Conservation (phyloP, 805 yeast genomes). For the Wickerhamiella cacticola region DNA sequence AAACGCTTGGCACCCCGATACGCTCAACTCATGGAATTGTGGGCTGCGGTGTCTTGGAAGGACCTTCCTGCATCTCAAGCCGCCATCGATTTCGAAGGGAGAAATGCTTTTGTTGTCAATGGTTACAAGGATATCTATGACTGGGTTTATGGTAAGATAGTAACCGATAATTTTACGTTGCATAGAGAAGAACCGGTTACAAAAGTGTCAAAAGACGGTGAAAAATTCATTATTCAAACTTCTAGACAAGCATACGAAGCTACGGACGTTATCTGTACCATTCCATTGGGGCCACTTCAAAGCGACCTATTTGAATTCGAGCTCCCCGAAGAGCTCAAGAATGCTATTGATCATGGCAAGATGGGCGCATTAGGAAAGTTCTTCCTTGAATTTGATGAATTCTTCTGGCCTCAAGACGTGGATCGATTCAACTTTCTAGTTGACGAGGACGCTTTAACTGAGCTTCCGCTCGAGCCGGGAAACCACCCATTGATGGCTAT, state of each 20-base stretch:
- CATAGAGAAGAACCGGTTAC: constrained; percentile 34
- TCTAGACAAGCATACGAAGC: constrained; percentile 30
- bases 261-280: constrained; percentile 56
- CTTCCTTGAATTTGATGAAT: constrained; percentile 48
- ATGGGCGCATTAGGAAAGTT: constrained; percentile 67
- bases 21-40: constrained; percentile 51
- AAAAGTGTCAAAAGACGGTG: constrained; percentile 29
- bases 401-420: constrained; percentile 47
- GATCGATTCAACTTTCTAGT: constrained; percentile 41
- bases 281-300: constrained; percentile 62
- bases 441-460: constrained; percentile 20
- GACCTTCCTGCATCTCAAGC: constrained; percentile 56
- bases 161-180: constrained; percentile 26
- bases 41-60: constrained; percentile 69
- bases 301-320: constrained; percentile 37
- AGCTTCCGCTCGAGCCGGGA: constrained; percentile 32
- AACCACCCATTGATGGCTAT: constrained; percentile 50
- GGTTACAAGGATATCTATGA: constrained; percentile 47
- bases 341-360: constrained; percentile 39
- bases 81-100: constrained; percentile 58
- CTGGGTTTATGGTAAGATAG: constrained; percentile 35
- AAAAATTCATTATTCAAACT: constrained; percentile 25
- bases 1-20: constrained; percentile 42
- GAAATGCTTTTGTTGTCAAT: constrained; percentile 56
- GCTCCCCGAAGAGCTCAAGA: constrained; percentile 34